Evolutionary conservation across 306 rosid genomes (phyloP).

Genomic region (Gastrolobium villosum): DNA sequence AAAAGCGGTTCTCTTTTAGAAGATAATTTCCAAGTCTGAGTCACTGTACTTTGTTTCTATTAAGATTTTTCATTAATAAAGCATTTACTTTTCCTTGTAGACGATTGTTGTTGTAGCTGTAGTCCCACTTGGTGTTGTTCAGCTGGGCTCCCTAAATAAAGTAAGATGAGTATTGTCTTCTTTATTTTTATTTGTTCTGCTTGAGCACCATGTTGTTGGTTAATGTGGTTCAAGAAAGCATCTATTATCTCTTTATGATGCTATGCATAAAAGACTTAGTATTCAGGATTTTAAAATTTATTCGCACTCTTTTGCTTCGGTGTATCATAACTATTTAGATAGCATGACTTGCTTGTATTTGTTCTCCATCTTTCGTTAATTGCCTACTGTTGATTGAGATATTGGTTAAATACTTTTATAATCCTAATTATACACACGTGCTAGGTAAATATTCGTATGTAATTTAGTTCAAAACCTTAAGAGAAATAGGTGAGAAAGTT

Average conservation of each 20-base stretch:
- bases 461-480: not conserved
- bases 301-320: conserved; percentile 23
- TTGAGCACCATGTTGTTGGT: conserved; percentile 32
- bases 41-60: conserved; percentile 16
- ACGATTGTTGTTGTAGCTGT: conserved; percentile 84
- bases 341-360: not conserved
- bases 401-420: conserved; percentile 19
- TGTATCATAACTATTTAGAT: conserved; percentile 4
- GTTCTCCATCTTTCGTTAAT: conserved; percentile 23
- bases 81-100: conserved; percentile 59
- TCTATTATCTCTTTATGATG: conserved; percentile 19
- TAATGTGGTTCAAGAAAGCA: conserved; percentile 39
- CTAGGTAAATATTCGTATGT: conserved; percentile 20
- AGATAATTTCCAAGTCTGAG: conserved; percentile 24
- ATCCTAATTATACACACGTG: not conserved
- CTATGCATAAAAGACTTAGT: not conserved
- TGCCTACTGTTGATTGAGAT: conserved; percentile 6
- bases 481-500: conserved; percentile 4
- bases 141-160: conserved; percentile 88
- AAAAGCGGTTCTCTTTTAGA: conserved; percentile 36
- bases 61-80: conserved; percentile 32
- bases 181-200: conserved; percentile 35
- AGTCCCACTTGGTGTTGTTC: conserved; percentile 90
- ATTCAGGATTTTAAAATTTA: conserved; percentile 17
- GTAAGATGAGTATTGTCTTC: conserved; percentile 59